Evolutionary conservation across 148 eudicot genomes (phyloP).

Genomic region (Cornus kousa): DNA sequence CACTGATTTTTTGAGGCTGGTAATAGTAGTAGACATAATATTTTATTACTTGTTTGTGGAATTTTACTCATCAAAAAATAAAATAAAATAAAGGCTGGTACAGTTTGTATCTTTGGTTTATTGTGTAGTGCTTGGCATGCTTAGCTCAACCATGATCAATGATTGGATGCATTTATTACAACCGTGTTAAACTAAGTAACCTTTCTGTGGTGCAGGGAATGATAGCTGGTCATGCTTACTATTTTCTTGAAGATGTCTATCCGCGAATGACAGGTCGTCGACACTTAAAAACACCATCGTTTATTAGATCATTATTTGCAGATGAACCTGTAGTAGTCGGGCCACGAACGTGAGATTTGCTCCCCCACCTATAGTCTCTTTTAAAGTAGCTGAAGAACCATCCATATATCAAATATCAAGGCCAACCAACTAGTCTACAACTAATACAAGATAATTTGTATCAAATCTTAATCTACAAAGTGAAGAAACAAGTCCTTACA

Average conservation of each 20-base stretch:
- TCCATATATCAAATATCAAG: no score
- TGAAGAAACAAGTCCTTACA: no score
- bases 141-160: background rate
- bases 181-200: background rate
- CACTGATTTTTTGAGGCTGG: no score
- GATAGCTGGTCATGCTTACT: constrained; percentile 98
- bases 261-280: constrained; percentile 92
- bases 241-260: constrained; percentile 89
- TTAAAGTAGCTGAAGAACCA: no score
- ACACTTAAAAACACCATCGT: constrained; percentile 79
- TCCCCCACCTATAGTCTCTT: constrained; percentile 61
- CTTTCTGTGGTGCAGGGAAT: constrained; percentile 58
- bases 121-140: background rate
- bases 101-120: no score
- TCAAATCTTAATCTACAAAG: no score
- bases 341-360: constrained; percentile 72
- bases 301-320: constrained; percentile 70
- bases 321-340: constrained; percentile 90
- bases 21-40: no score
- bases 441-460: no score
- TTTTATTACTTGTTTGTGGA: no score
- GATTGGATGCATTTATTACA: background rate
- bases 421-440: no score
- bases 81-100: no score
- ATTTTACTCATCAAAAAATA: no score